phyloP scores from a whole-genome alignment of 805 yeast genomes.

The Clavispora vitiphila region DNA sequence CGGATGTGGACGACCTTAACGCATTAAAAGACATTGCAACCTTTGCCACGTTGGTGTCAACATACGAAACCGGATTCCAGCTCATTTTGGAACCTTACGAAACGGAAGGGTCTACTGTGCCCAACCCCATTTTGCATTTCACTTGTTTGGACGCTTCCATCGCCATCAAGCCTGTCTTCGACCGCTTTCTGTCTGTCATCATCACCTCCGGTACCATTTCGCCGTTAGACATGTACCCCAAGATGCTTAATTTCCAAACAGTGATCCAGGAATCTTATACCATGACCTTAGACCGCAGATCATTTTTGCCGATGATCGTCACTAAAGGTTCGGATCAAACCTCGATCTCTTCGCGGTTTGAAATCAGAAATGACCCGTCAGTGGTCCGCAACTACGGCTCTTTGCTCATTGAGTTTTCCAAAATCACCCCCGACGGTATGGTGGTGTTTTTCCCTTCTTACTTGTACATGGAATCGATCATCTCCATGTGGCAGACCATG shows the following conservation, averaged over 20 bases:
- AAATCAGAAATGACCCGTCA: constrained; percentile 95
- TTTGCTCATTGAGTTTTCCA: constrained; percentile 83
- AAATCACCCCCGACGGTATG: constrained; percentile 95
- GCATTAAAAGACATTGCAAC: constrained; percentile 95
- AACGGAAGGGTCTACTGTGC: constrained; percentile 88
- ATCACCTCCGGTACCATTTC: constrained; percentile 98
- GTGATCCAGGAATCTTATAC: constrained; percentile 92
- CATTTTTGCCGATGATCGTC: constrained; percentile 91
- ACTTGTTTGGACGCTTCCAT: constrained; percentile 97
- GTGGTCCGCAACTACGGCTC: constrained; percentile 97
- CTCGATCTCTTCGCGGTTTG: constrained; percentile 92
- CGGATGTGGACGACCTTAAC: constrained; percentile 84
- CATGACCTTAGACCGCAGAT: constrained; percentile 88
- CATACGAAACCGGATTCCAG: constrained; percentile 90
- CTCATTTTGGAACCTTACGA: constrained; percentile 94
- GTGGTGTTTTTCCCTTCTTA: constrained; percentile 97
- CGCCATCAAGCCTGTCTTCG: constrained; percentile 96
- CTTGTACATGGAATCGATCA: constrained; percentile 95
- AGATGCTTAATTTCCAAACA: constrained; percentile 90
- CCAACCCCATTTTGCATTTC: constrained; percentile 90
- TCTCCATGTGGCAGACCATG: constrained; percentile 98
- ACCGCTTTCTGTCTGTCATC: constrained; percentile 83
- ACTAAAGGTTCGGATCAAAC: constrained; percentile 99
- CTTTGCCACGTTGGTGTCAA: constrained; percentile 91
- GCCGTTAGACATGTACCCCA: constrained; percentile 97